Percentiles rank a stretch among this genome's conserved stretches.
Evolutionary conservation across 257 asterid species (phyloP).

Genomic region (Verbena officinalis): DNA sequence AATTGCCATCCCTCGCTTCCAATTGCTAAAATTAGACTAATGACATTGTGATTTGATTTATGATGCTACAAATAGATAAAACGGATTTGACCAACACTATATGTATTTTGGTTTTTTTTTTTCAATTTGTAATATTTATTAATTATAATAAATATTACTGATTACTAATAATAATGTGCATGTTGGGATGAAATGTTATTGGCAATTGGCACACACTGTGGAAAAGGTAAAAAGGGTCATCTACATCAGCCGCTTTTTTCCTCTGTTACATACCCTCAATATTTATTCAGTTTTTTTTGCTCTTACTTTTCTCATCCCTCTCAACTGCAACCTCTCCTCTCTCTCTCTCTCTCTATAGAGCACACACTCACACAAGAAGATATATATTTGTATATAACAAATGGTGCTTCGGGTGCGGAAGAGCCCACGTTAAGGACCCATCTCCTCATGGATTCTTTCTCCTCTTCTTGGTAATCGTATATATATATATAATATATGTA

Average conservation of each 20-base stretch:
- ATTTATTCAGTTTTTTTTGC: constrained; percentile 5
- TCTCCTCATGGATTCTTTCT: constrained; percentile 55
- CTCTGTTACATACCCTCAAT: constrained; percentile 38
- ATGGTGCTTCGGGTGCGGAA: constrained; percentile 59
- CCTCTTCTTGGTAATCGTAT: constrained; percentile 44
- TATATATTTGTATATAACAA: constrained; percentile 36
- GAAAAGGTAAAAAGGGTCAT: constrained; percentile 33
- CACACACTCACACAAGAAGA: constrained; percentile 14
- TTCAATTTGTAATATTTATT: neutral
- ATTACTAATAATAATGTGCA: neutral
- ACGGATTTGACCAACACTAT: constrained; percentile 1
- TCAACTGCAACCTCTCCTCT: constrained; percentile 33
- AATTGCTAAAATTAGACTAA: neutral
- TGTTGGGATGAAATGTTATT: neutral
- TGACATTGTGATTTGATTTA: neutral
- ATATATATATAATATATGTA: neutral
- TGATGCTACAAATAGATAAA: neutral
- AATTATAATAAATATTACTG: neutral
- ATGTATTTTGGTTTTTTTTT: neutral
- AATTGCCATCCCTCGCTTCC: neutral
- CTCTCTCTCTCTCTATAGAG: constrained; percentile 29
- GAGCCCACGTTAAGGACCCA: constrained; percentile 65
- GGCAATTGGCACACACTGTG: neutral
- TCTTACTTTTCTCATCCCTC: constrained; percentile 29
- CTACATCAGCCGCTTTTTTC: constrained; percentile 43